Base-by-base conservation (phyloP, 192 early-diverging fungal species). In the Linderina pennispora region DNA sequence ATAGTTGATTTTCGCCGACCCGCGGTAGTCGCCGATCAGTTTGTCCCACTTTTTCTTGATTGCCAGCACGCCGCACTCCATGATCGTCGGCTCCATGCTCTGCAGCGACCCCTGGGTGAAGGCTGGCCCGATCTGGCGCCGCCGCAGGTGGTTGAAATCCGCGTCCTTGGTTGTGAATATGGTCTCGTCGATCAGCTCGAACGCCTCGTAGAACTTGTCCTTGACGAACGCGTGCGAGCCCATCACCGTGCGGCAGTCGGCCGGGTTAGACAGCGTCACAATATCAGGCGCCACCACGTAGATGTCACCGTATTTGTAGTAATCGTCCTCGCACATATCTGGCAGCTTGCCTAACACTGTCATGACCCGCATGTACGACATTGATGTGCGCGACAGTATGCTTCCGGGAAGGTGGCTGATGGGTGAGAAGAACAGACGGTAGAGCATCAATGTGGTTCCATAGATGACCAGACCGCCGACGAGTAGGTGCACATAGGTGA, bases 101-200 rank as follows among this genome's bases (percentile, higher is more conserved):
- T 7, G 20, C 16, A 52, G 11, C 19, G 8, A 31, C 14, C 16
- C 7, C 28, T 18, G 25, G 5, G 50, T 32, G 15, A 52, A 52
- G 1, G 32, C 31, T 23, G 50, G 38, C 16, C 14, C 17, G 4
- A 52, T 21, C 7, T 24, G 38, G 1, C 50, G 1, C 17, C 32
- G 25, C n/a, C 50, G 24, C 31, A 23, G 6, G 20, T 25, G 26
- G 20, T 40, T 20, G 24, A 52, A 28, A 1, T 2, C 33, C 10
- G 50, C 36, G n/a, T 41, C 38, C n/a, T 17, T 25, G 2, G 50
- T 52, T 2, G 38, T 43, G 32, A 52, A 52, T 8, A 33, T 52
- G n/a, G 9, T 26, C 40, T 17, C 15, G 31, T 10, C 14, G 17
- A n/a, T 5, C 10, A 43, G 10, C 15, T 24, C 24, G 3, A 41